Base-by-base conservation (phyloP, 306 rosid species). In the Lagenaria siceraria region DNA sequence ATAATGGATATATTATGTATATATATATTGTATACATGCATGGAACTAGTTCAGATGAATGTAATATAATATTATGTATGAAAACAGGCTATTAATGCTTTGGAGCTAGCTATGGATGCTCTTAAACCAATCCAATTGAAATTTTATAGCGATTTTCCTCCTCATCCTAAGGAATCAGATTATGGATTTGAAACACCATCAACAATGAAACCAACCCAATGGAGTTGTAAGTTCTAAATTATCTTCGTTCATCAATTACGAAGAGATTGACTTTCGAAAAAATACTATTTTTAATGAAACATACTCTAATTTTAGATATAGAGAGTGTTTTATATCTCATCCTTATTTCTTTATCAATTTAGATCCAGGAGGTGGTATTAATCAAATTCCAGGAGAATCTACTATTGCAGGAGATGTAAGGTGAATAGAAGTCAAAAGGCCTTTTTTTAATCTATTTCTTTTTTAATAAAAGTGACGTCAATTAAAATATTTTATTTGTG, bases 131-230 rank as follows among this genome's bases (percentile, higher is more conserved):
- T 92, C 65, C 99, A 92, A 72, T 31, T 78, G 0, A 86, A 87
- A 49, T 92, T 95, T 84, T 92, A 95, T 68, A 66, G 74, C 78
- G 99, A 95, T 77, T 95, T 90, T 84, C 98, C 98, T 78, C 97
- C 97, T 59, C 97, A 95, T 88, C 91, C 95, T n/a, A 80, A 86
- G 85, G 99, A 95, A 78, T 9, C 81, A 85, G 81, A 83, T 85
- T 92, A 89, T 60, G 96, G 93, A 81, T 95, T 87, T 83, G 98
- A 92, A 27, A 89, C 99, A 27, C 96, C 98, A 19, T 95, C 99
- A 78, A 95, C 99, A 78, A 90, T 95, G 93, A 95, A 95, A 81
- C 99, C 99, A 85, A 92, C 99, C 75, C 97, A 95, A 77, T 95
- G 99, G 99, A 90, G 80, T 43, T 92, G 98, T 95, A 84, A 88